Evolutionary conservation across 2,329 filamentous ascomycete genomes (phyloP).

Genomic region (Monilinia laxa): DNA sequence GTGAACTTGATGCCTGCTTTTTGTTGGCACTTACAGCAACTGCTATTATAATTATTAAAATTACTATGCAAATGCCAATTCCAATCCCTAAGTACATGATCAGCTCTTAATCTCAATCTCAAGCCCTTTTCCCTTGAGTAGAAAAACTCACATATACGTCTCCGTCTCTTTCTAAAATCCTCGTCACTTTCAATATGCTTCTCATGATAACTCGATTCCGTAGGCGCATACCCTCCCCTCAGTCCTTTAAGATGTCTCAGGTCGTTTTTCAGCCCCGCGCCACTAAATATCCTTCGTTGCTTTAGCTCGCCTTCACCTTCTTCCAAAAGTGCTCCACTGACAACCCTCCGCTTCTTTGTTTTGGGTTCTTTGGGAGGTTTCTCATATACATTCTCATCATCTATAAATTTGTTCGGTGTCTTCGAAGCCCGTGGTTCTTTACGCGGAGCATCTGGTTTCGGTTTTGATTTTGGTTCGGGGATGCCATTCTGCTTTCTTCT

Average conservation of each 20-base stretch:
- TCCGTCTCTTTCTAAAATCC: conserved; percentile 46
- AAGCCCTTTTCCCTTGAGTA: background rate
- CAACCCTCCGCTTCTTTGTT: conserved; percentile 54
- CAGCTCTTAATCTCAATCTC: conserved; percentile 18
- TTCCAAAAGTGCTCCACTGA: conserved; percentile 68
- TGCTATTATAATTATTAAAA: conserved; percentile 66
- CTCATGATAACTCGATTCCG: conserved; percentile 13
- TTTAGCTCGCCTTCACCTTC: conserved; percentile 58
- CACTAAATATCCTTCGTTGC: conserved; percentile 47
- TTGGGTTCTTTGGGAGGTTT: conserved; percentile 33
- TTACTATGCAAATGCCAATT: conserved; percentile 51
- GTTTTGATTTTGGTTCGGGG: background rate
- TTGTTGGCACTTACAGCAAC: conserved; percentile 66
- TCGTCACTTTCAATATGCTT: conserved; percentile 23
- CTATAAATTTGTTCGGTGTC: conserved; percentile 25
- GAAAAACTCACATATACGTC: conserved; percentile 58
- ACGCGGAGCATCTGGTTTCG: conserved; percentile 9
- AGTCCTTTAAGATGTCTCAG: conserved; percentile 48
- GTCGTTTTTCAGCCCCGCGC: conserved; percentile 42
- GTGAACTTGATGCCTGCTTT: conserved; percentile 49
- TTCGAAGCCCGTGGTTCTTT: conserved; percentile 13
- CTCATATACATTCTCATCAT: conserved; percentile 32
- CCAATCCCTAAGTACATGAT: conserved; percentile 47
- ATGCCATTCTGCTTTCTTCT: conserved; percentile 14
- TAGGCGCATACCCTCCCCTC: conserved; percentile 22